Base-by-base conservation (phyloP, 345 rosid species). In the Pistacia atlantica region DNA sequence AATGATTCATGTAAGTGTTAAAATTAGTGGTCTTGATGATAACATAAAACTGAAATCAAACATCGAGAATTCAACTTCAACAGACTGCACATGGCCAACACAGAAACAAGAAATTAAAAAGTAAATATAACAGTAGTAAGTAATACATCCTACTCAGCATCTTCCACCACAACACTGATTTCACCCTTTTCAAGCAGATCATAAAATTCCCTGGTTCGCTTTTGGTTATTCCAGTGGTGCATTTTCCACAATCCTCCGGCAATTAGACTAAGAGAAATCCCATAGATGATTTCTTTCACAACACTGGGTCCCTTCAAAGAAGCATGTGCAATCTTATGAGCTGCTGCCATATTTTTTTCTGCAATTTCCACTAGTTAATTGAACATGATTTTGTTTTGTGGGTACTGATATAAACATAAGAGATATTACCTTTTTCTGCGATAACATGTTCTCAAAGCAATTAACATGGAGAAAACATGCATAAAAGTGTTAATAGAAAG, bases 181-280 rank as follows among this genome's bases (percentile, higher is more conserved):
- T 58, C 85, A 37, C 84, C 88, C 79, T 54, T 85, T 55, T 84
- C 83, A 8, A 84, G 84, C 61, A 84, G 81, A 65, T 84, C 72
- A 11, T 87, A 77, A 57, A 87, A 87, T 71, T 78, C 81, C 72
- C 75, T 79, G 11, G 79, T 67, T 63, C 74, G 70, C 71, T 69
- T 83, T 62, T 87, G 88, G 77, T 72, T 11, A 20, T 87, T 87
- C 88, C 90, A 84, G 54, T 83, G 88, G 69, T 81, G 73, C 85
- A 77, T 81, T 69, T 87, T 87, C 85, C 88, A 87, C 9, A 83
- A 48, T 10, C 74, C 49, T 77, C 87, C 85, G 1, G 70, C 86
- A 20, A 74, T n/a, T 11, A 84, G 51, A 20, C 81, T 83, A 0
- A 83, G 75, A 18, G 55, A 54, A 8, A 84, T 69, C 51, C 88